Base-by-base conservation (phyloP, 179 eudicot species). In the Corrigiola litoralis region DNA sequence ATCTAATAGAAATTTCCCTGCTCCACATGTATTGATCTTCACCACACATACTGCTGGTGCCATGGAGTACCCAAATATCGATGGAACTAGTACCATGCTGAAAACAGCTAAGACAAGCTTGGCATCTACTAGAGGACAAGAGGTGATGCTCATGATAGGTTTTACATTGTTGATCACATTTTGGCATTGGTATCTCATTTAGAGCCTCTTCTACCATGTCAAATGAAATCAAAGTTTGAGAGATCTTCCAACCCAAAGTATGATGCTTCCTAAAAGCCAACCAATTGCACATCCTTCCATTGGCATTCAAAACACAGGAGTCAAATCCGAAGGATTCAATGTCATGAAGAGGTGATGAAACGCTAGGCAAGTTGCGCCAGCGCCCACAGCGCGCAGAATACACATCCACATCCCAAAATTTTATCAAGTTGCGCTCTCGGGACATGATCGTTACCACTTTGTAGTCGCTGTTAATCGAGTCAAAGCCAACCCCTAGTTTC, bases 281-380 rank as follows among this genome's bases (percentile, higher is more conserved):
- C 61, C 61, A 57, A 57, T 34, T 57, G 45, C 41, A 13, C n/a
- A 18, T 34, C 34, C 61, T 57, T 36, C 61, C 61, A 36, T 57
- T 57, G 17, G 2, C 27, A 21, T 57, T 54, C 1, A 0, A 40
- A 40, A 40, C 44, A 40, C 11, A 0, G 3, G 44, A 11, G 14
- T 10, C 14, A n/a, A n/a, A 0, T 40, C 13, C 2, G 4, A 10
- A 40, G 2, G 14, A 6, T 40, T 40, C 44, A 40, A 1, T 1
- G 44, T 8, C 13, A 8, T 40, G n/a, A n/a, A n/a, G n/a, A n/a
- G n/a, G n/a, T n/a, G n/a, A n/a, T n/a, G n/a, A n/a, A n/a, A n/a
- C n/a, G n/a, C n/a, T n/a, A n/a, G n/a, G 44, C 44, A 40, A n/a
- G 11, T n/a, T 40, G 14, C 44, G 44, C 44, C 44, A 40, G 14